A percentile compares a stretch with the other conserved stretches of the same genome.
These are phyloP conservation scores for Xylona heveae DNA, from an alignment of 495 filamentous ascomycete genomes.

Conservation along the genomic window DNA sequence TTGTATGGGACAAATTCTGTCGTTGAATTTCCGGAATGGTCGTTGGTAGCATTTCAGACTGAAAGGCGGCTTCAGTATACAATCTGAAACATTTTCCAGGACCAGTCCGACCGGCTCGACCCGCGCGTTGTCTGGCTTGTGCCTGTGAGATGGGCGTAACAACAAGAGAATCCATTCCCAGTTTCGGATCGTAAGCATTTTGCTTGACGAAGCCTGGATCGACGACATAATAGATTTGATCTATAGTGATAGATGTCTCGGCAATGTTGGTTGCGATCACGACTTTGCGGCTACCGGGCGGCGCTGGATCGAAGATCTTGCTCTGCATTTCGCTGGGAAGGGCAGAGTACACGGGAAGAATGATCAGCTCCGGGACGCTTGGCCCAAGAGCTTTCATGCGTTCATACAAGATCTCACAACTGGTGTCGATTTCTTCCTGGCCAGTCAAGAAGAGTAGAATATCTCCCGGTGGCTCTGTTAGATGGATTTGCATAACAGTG, in stretches of 20 bases:
- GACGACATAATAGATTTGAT: conserved; percentile 91
- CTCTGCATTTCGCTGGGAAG: conserved; percentile 88
- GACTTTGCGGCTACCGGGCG: conserved; percentile 74
- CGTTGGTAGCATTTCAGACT: conserved; percentile 92
- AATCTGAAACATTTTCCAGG: conserved; percentile 93
- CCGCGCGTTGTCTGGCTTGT: conserved; percentile 85
- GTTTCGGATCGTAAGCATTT: conserved; percentile 88
- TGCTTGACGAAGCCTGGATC: conserved; percentile 98
- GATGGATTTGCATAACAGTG: conserved; percentile 95
- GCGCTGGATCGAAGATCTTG: conserved; percentile 82
- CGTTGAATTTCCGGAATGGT: conserved; percentile 93
- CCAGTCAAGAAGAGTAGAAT: conserved; percentile 93
- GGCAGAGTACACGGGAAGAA: conserved; percentile 86
- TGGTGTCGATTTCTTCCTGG: conserved; percentile 94
- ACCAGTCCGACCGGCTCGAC: conserved; percentile 81
- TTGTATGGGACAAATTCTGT: conserved; percentile 83
- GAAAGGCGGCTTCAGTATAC: conserved; percentile 90
- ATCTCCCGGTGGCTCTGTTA: conserved; percentile 76
- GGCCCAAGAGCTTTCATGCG: conserved; percentile 91
- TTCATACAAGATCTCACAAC: conserved; percentile 80
- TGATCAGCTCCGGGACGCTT: conserved; percentile 75
- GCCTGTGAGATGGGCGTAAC: conserved; percentile 93
- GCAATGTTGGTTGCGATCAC: conserved; percentile 98
- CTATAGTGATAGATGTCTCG: conserved; percentile 93
- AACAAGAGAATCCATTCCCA: conserved; percentile 92